phyloP scores from a whole-genome alignment of 257 asterid genomes.

The Scutellaria galericulata region DNA sequence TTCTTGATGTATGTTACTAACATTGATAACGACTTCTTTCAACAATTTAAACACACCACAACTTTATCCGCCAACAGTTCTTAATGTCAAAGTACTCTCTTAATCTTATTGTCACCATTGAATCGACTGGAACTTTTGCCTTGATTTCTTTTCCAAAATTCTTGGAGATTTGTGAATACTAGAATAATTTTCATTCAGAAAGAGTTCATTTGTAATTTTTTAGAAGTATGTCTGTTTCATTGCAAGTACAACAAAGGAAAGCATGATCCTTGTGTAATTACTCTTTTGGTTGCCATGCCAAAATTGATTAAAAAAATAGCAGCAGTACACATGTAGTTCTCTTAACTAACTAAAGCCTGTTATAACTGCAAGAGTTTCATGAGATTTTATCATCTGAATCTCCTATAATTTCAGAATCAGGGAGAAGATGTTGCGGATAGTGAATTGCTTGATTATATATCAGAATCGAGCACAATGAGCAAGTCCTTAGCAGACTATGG shows the following conservation, averaged over 20 bases:
- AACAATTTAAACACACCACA: constrained; percentile 27
- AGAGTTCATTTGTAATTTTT: neutral
- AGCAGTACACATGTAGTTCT: constrained; percentile 12
- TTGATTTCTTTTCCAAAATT: constrained; percentile 5
- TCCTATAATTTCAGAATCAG: constrained; percentile 68
- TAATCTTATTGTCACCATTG: constrained; percentile 25
- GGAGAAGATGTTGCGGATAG: constrained; percentile 93
- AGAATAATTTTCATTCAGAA: constrained; percentile 11
- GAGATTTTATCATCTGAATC: constrained; percentile 29
- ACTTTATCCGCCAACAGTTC: neutral
- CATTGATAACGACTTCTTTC: constrained; percentile 31
- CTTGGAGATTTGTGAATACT: constrained; percentile 7
- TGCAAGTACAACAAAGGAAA: constrained; percentile 18
- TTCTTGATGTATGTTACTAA: constrained; percentile 80
- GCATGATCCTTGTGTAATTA: constrained; percentile 13
- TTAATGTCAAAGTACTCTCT: constrained; percentile 15
- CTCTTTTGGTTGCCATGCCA: constrained; percentile 12
- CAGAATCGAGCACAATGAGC: constrained; percentile 99
- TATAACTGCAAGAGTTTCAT: constrained; percentile 15
- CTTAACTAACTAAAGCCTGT: constrained; percentile 14
- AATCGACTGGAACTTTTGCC: constrained; percentile 25
- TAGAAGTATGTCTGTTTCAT: constrained; percentile 15
- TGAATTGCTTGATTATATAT: constrained; percentile 90
- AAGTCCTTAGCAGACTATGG: constrained; percentile 96
- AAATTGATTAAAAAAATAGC: constrained; percentile 8